Conservation (phyloP, 257 asterid genomes). For the Echium plantagineum region DNA sequence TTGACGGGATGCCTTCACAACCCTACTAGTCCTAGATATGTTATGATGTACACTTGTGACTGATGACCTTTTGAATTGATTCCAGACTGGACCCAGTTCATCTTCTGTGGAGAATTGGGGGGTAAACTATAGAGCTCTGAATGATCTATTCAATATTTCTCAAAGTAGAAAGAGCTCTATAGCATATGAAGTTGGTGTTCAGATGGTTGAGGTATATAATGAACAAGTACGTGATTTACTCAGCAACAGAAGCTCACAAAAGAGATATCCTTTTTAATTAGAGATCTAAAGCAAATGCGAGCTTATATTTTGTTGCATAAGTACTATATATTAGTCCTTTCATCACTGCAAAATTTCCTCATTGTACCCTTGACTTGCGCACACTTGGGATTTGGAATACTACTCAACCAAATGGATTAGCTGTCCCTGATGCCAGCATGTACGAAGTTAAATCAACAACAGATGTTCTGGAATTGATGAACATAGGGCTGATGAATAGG, state of each 20-base stretch:
- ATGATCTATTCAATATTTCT: constrained; percentile 82
- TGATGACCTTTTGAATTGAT: constrained; percentile 4
- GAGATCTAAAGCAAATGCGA: constrained; percentile 3
- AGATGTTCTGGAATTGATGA: constrained; percentile 82
- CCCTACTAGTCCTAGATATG: not conserved
- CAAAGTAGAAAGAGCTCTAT: constrained; percentile 63
- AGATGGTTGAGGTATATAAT: constrained; percentile 92
- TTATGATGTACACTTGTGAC: not conserved
- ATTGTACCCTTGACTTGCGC: constrained; percentile 51
- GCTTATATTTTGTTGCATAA: not conserved
- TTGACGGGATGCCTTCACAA: not conserved
- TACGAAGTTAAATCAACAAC: constrained; percentile 68
- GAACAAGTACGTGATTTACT: constrained; percentile 96
- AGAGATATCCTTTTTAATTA: constrained; percentile 69
- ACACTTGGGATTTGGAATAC: constrained; percentile 95
- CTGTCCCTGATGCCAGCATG: constrained; percentile 98
- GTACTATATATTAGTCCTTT: not conserved
- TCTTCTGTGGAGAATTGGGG: constrained; percentile 88
- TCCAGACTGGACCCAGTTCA: constrained; percentile 71
- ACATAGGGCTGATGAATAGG: constrained; percentile 74
- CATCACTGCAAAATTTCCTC: not conserved
- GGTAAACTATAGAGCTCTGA: constrained; percentile 88
- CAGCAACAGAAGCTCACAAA: constrained; percentile 39
- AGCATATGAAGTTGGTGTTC: constrained; percentile 72
- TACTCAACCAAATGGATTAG: constrained; percentile 89